phyloP scores from a whole-genome alignment of 1,284 basidiomycete species.

The Agroathelia rolfsii region DNA sequence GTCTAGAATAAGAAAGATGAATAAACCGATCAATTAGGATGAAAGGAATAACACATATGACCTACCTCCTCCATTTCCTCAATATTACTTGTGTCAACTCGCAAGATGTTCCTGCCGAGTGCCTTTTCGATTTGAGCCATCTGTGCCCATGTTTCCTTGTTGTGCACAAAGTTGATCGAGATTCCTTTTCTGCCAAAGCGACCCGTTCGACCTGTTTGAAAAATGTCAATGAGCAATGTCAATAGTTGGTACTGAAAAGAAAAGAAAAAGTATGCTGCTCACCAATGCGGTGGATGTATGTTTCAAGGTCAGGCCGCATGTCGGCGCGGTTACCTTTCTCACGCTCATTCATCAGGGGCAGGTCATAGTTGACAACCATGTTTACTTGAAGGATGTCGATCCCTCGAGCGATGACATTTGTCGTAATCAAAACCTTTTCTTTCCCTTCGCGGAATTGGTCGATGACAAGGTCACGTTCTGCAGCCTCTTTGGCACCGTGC shows the following conservation, averaged over 20 bases:
- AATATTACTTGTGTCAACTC: constrained; percentile 77
- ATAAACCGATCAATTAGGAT: constrained; percentile 2
- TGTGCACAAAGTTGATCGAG: constrained; percentile 94
- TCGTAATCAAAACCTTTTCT: constrained; percentile 97
- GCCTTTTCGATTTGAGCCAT: constrained; percentile 79
- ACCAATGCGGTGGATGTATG: constrained; percentile 98
- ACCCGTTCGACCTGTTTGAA: constrained; percentile 75
- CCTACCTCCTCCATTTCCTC: constrained; percentile 84
- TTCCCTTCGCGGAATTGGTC: constrained; percentile 94
- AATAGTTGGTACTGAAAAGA: neutral
- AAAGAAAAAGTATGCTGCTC: constrained; percentile 18
- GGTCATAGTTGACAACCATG: constrained; percentile 98
- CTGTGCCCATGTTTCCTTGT: constrained; percentile 73
- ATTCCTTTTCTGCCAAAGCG: constrained; percentile 93
- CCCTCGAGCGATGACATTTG: constrained; percentile 96
- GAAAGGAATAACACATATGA: constrained; percentile 8
- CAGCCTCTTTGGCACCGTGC: constrained; percentile 87
- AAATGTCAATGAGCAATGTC: constrained; percentile 6
- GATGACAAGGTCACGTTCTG: constrained; percentile 86
- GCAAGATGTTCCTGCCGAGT: constrained; percentile 67
- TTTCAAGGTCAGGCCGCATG: constrained; percentile 81
- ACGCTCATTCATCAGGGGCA: constrained; percentile 77
- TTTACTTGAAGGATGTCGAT: constrained; percentile 99
- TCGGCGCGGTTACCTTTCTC: constrained; percentile 33
- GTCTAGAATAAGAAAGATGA: constrained; percentile 29